These are phyloP conservation scores for Thinopyrum obtusiflorum DNA, from an alignment of 202 grass and related monocot species.

Conservation along the genomic window DNA sequence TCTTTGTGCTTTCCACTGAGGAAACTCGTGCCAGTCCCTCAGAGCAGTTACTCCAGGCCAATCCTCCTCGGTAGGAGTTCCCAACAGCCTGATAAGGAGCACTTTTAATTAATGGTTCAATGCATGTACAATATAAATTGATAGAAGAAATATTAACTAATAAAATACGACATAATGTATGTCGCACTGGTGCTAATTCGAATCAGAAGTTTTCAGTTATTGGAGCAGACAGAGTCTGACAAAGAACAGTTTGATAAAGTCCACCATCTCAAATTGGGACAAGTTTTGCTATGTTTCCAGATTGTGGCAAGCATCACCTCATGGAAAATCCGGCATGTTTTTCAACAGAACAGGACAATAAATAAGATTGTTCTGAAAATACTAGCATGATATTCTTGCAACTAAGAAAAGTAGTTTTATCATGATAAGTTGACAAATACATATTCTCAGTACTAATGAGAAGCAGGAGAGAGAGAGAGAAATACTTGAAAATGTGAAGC, in stretches of 20 bases:
- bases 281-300: not conserved
- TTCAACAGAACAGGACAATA: not conserved
- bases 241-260: not conserved
- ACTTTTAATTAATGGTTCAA: conserved; percentile 2
- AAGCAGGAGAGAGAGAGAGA: not conserved
- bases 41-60: conserved; percentile 73
- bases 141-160: not conserved
- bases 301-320: conserved; percentile 13
- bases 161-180: not conserved
- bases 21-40: conserved; percentile 85
- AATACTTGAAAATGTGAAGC: conserved; percentile 93
- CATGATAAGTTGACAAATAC: not conserved
- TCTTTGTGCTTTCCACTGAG: conserved; percentile 69
- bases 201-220: not conserved
- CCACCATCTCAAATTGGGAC: not conserved
- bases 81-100: conserved; percentile 59
- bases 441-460: not conserved
- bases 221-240: not conserved
- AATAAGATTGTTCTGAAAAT: not conserved
- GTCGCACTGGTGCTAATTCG: not conserved
- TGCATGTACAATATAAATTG: not conserved
- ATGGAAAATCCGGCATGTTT: conserved; percentile 10
- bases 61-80: conserved; percentile 71
- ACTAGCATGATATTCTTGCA: not conserved
- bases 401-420: not conserved